Base-by-base conservation (phyloP, 306 rosid genomes). In the Gynostemma pentaphyllum region DNA sequence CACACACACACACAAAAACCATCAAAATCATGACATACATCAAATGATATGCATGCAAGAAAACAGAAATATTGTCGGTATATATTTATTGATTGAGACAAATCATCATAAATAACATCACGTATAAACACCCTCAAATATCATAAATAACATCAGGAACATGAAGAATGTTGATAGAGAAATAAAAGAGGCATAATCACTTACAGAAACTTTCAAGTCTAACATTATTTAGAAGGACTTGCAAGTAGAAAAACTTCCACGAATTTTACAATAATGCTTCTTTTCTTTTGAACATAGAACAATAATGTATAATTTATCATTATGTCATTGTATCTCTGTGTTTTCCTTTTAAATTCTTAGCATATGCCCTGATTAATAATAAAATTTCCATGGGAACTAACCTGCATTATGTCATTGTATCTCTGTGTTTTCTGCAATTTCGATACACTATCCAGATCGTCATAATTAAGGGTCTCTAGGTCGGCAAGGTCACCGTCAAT, bases 381-480 rank as follows among this genome's bases (percentile, higher is more conserved):
- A 45, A 18, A 36, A 30, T 5, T 21, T 21, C 39, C 46, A 34
- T 60, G 40, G n/a, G 4, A 42, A 72, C 71, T 62, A 57, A 91
- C 98, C 90, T 85, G 86, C 79, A 86, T 71, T 67, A 92, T 68
- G 69, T 88, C 99, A 42, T 72, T 63, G 70, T 63, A 88, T 78
- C 95, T 80, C 67, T 84, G 96, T 15, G 96, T 70, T 72, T 92
- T 82, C 79, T 82, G 99, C 87, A 92, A 78, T 74, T 92, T 92
- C 21, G 96, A 92, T 54, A 92, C 96, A 75, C 95, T 84, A 52
- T 92, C 99, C 68, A 92, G 76, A 72, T 92, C 96, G 70, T 92
- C 99, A 47, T 84, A 92, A 72, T 92, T 86, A 45, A 92, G 88
- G 64, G 72, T 86, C 56, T 88, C 99, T 45, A 92, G 56, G 76